Evolutionary conservation across 441 rosid species (phyloP).

Genomic region (Populus hybrid): DNA sequence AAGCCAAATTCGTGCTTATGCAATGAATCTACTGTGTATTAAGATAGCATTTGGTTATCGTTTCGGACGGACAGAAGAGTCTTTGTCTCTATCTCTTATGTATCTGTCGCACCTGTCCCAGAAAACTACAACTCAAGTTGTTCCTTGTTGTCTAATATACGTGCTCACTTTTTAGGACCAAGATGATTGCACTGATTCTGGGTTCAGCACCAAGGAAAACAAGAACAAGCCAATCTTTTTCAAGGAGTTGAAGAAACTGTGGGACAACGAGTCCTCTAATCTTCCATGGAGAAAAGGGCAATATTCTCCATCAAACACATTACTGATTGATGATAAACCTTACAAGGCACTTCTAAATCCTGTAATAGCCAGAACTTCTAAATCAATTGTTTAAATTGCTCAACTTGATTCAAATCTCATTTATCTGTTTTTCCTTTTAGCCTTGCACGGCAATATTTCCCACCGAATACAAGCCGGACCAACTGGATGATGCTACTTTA

Average conservation of each 20-base stretch:
- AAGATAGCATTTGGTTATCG: too few relatives aligned
- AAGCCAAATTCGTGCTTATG: neutral
- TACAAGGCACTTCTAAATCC: constrained; percentile 36
- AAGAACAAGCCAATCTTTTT: constrained; percentile 21
- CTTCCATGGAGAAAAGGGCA: neutral
- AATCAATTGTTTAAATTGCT: too few relatives aligned
- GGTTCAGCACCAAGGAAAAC: constrained; percentile 18
- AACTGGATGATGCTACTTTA: constrained; percentile 4
- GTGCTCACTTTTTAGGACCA: constrained; percentile 20
- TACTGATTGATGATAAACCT: constrained; percentile 28
- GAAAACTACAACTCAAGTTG: too few relatives aligned
- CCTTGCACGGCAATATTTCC: constrained; percentile 22
- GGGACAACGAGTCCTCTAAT: neutral
- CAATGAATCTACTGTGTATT: too few relatives aligned
- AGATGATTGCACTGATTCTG: constrained; percentile 22
- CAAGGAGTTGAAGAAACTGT: constrained; percentile 23
- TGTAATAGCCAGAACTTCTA: constrained; percentile 7
- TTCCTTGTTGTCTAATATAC: too few relatives aligned
- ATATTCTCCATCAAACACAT: constrained; percentile 20
- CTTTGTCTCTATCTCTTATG: too few relatives aligned
- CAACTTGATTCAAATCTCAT: too few relatives aligned
- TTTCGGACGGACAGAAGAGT: too few relatives aligned
- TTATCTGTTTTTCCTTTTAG: constrained; percentile 4
- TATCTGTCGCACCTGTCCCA: too few relatives aligned
- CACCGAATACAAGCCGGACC: constrained; percentile 14